A percentile compares a stretch with the other conserved stretches of the same genome.
Conservation (phyloP, 257 asterid species). For the Gentiana macrophylla region DNA sequence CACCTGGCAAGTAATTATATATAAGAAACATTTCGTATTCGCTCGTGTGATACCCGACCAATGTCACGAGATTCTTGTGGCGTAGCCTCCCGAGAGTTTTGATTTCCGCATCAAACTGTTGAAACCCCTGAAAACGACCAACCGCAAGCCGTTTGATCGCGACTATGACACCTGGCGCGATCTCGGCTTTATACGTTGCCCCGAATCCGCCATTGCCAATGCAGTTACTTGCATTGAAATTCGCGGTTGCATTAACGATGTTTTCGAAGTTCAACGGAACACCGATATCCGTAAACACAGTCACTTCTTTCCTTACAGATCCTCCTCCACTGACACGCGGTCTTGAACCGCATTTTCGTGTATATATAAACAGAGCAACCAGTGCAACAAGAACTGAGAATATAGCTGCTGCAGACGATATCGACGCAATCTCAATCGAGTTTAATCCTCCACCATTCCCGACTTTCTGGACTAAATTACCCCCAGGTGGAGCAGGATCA, state of each 20-base stretch:
- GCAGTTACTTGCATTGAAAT: constrained; percentile 81
- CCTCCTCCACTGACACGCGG: constrained; percentile 55
- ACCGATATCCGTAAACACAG: constrained; percentile 62
- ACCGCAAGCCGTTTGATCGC: constrained; percentile 83
- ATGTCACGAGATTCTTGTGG: constrained; percentile 71
- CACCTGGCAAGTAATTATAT: constrained; percentile 71
- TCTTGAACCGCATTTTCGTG: constrained; percentile 68
- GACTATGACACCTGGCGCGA: constrained; percentile 70
- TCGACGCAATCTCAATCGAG: constrained; percentile 76
- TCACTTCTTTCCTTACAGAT: constrained; percentile 65
- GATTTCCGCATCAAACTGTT: constrained; percentile 80
- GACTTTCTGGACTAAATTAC: constrained; percentile 17
- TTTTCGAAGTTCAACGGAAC: constrained; percentile 67
- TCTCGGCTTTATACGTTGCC: constrained; percentile 89
- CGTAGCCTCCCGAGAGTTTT: constrained; percentile 73
- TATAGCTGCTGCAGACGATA: constrained; percentile 74
- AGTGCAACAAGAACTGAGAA: constrained; percentile 69
- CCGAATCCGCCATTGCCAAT: constrained; percentile 97
- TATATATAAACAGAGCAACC: constrained; percentile 56
- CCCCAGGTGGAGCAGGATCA: constrained; percentile 24
- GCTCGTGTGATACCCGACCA: constrained; percentile 83
- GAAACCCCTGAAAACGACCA: constrained; percentile 69
- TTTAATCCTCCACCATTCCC: constrained; percentile 28
- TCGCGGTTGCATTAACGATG: constrained; percentile 66
- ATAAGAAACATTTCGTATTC: constrained; percentile 86